These are phyloP conservation scores for Colletotrichum orbiculare DNA, from an alignment of 2,329 filamentous ascomycete genomes.

Conservation along the genomic window DNA sequence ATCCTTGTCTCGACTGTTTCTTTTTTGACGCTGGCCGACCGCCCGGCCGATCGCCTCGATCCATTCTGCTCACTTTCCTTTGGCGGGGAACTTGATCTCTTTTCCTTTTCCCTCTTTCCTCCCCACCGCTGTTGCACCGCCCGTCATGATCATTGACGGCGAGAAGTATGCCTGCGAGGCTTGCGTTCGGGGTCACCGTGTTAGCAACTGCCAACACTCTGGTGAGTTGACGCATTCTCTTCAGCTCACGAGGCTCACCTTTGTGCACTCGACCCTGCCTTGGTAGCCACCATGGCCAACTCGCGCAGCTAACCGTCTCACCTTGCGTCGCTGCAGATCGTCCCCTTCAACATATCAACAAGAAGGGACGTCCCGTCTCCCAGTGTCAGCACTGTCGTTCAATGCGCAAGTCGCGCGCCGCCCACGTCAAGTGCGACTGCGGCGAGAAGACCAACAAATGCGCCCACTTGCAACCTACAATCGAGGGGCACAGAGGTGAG, in stretches of 20 bases:
- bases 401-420: conserved; percentile 94
- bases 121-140: conserved; percentile 15
- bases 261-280: too few species aligned
- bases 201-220: conserved; percentile 97
- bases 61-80: conserved; percentile 26
- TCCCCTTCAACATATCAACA: conserved; percentile 92
- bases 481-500: conserved; percentile 71
- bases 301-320: neutral
- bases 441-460: conserved; percentile 88
- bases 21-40: conserved; percentile 29
- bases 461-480: conserved; percentile 66
- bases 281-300: too few species aligned
- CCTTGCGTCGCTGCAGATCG: conserved; percentile 70
- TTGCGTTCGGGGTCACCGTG: conserved; percentile 97
- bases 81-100: conserved; percentile 33
- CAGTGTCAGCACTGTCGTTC: conserved; percentile 98
- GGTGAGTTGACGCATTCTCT: conserved; percentile 68
- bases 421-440: conserved; percentile 97
- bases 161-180: conserved; percentile 98
- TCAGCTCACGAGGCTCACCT: neutral
- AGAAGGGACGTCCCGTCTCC: conserved; percentile 96
- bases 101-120: conserved; percentile 27
- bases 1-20: conserved; percentile 21
- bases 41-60: conserved; percentile 33
- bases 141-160: conserved; percentile 85